Conservation (phyloP, 305 asterid genomes). For the Fraxinus platypoda region DNA sequence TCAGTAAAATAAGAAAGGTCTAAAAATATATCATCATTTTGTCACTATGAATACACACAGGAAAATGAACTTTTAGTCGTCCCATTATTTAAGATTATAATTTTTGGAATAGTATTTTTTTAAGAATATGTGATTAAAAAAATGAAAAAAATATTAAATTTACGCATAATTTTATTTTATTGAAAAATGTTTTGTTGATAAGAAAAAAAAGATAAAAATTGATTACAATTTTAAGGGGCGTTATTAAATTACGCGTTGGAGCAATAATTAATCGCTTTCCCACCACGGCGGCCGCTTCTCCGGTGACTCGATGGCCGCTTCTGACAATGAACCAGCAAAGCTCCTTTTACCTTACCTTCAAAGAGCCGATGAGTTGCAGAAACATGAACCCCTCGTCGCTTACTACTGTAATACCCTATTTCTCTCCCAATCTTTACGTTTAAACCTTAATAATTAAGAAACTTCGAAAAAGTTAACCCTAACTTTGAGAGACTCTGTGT, state of each 20-base stretch:
- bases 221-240: too few relatives aligned
- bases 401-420: constrained; percentile 62
- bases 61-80: too few relatives aligned
- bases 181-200: too few relatives aligned
- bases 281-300: background rate
- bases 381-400: constrained; percentile 89
- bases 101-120: too few relatives aligned
- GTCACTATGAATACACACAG: too few relatives aligned
- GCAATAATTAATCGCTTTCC: background rate
- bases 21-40: too few relatives aligned
- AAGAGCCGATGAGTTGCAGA: constrained; percentile 94
- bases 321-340: constrained; percentile 76
- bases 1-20: too few relatives aligned
- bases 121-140: too few relatives aligned
- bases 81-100: too few relatives aligned
- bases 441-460: constrained; percentile 1
- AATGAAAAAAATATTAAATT: too few relatives aligned
- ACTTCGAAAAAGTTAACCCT: constrained; percentile 13
- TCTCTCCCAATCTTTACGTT: background rate
- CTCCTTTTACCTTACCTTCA: constrained; percentile 80
- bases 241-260: background rate
- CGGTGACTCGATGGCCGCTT: constrained; percentile 48
- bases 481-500: background rate
- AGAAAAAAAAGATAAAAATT: background rate
- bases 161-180: too few relatives aligned